These are phyloP conservation scores for Talaromyces stipitatus DNA, from an alignment of 495 filamentous ascomycete genomes.

Conservation along the genomic window DNA sequence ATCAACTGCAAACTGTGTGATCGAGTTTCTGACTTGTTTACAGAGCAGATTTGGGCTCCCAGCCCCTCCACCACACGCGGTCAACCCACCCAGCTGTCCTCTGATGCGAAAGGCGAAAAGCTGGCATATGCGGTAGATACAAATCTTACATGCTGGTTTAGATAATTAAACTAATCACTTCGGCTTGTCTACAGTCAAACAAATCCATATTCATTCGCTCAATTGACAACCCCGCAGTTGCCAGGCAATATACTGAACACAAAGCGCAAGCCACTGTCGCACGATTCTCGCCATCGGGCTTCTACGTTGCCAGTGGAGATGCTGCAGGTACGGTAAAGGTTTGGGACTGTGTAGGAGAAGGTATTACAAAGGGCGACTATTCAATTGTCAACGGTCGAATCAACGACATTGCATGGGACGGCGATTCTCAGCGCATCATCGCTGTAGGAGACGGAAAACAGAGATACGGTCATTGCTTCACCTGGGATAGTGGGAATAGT, in stretches of 20 bases:
- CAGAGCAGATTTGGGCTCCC: conserved; percentile 67
- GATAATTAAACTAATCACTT: conserved; percentile 5
- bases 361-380: conserved; percentile 71
- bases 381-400: conserved; percentile 90
- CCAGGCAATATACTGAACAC: conserved; percentile 86
- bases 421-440: conserved; percentile 91
- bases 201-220: conserved; percentile 93
- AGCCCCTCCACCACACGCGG: conserved; percentile 77
- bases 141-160: not conserved
- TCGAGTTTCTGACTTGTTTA: conserved; percentile 1
- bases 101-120: conserved; percentile 84
- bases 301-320: conserved; percentile 93
- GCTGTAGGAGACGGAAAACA: conserved; percentile 94
- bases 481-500: conserved; percentile 89
- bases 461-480: conserved; percentile 88
- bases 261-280: conserved; percentile 84
- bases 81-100: conserved; percentile 81
- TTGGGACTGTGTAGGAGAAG: conserved; percentile 66
- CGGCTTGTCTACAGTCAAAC: conserved; percentile 53
- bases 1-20: not conserved
- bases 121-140: conserved; percentile 83
- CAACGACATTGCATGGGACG: conserved; percentile 95
- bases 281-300: conserved; percentile 89
- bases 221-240: conserved; percentile 77
- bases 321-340: conserved; percentile 74